Conservation (phyloP, 2,329 filamentous ascomycete species). For the Dichotomopilus funicola region DNA sequence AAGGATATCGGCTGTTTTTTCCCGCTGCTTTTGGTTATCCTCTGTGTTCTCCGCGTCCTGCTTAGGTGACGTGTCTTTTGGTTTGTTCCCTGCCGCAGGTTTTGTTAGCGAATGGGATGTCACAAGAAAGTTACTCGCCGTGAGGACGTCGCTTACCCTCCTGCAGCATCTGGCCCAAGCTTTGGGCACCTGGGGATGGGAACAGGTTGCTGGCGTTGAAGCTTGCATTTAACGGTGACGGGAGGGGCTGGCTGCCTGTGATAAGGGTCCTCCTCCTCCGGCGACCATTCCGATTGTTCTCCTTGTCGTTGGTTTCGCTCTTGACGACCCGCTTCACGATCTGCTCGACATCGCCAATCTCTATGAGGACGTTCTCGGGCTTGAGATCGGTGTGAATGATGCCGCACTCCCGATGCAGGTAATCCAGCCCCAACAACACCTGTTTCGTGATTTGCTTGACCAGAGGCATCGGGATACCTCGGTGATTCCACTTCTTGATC, state of each 20-base stretch:
- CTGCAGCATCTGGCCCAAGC: constrained; percentile 76
- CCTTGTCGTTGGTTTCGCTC: constrained; percentile 66
- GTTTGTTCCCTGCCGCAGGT: constrained; percentile 28
- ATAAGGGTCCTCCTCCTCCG: constrained; percentile 87
- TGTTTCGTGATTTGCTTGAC: constrained; percentile 99
- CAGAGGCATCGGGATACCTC: constrained; percentile 90
- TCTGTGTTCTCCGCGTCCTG: constrained; percentile 32
- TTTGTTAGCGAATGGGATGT: constrained; percentile 1
- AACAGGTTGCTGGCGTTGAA: constrained; percentile 77
- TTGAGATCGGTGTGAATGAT: constrained; percentile 98
- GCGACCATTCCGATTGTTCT: constrained; percentile 86
- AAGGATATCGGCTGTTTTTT: constrained; percentile 88
- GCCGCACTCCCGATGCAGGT: constrained; percentile 93
- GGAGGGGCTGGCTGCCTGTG: constrained; percentile 91
- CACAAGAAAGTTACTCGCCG: not conserved
- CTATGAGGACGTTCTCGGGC: constrained; percentile 96
- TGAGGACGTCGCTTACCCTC: constrained; percentile 53
- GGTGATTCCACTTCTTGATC: constrained; percentile 98
- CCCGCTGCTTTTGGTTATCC: constrained; percentile 72
- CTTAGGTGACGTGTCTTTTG: constrained; percentile 42
- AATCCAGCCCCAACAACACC: constrained; percentile 89
- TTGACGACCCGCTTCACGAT: constrained; percentile 96
- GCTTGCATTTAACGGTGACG: constrained; percentile 85
- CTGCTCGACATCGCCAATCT: constrained; percentile 97
- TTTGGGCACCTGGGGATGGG: constrained; percentile 58